These are phyloP conservation scores for Cruciata laevipes DNA, from an alignment of 257 asterid species.

Conservation along the genomic window DNA sequence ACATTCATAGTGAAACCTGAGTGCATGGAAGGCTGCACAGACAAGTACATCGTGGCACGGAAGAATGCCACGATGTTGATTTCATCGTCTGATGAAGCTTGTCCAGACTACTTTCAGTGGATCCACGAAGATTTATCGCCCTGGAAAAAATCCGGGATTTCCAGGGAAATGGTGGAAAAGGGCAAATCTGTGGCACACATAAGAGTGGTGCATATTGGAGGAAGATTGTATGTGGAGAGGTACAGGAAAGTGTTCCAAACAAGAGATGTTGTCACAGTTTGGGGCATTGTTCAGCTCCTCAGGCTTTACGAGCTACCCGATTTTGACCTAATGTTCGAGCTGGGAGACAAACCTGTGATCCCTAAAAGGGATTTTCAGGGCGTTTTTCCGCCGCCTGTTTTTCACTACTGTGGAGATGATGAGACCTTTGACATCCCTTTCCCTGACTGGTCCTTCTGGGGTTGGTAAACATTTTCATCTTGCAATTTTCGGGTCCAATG, in stretches of 20 bases:
- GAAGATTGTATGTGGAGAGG: slow-evolving; percentile 50
- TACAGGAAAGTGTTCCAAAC: slow-evolving; percentile 53
- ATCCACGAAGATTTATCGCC: slow-evolving; percentile 78
- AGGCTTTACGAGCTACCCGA: slow-evolving; percentile 58
- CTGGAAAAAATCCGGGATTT: slow-evolving; percentile 60
- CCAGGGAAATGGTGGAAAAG: slow-evolving; percentile 43
- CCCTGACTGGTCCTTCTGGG: slow-evolving; percentile 99
- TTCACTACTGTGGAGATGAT: slow-evolving; percentile 62
- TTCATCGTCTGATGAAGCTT: slow-evolving; percentile 19
- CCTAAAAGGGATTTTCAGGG: slow-evolving; percentile 25
- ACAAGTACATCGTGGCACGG: slow-evolving; percentile 18
- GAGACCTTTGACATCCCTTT: slow-evolving; percentile 57
- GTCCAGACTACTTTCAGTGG: slow-evolving; percentile 81
- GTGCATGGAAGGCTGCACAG: slow-evolving; percentile 49
- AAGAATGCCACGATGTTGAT: slow-evolving; percentile 5
- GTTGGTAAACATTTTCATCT: slow-evolving; percentile 56
- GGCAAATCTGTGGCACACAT: slow-evolving; percentile 42
- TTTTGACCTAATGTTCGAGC: slow-evolving; percentile 61
- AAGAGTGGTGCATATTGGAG: slow-evolving; percentile 45
- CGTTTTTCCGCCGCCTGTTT: slow-evolving; percentile 55
- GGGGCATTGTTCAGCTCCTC: slow-evolving; percentile 87
- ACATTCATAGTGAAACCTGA: slow-evolving; percentile 27
- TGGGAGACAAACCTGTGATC: slow-evolving; percentile 55
- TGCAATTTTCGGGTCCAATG: background rate
- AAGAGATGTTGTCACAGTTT: slow-evolving; percentile 67